Evolutionary conservation across 2,329 filamentous ascomycete species (phyloP).

Genomic region (Exophiala sideris): DNA sequence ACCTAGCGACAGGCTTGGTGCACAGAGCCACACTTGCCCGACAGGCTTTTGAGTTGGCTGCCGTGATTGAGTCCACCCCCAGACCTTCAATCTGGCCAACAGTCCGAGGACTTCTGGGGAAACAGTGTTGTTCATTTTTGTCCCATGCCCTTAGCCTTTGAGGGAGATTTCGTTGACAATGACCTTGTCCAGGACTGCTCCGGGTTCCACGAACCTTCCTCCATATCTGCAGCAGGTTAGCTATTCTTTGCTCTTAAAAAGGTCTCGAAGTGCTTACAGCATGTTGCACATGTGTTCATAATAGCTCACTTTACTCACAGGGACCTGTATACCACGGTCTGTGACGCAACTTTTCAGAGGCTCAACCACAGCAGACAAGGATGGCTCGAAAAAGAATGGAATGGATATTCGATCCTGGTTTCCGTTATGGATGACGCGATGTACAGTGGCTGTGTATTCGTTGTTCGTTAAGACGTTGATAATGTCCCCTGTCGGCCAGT

Average conservation of each 20-base stretch:
- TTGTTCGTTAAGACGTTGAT: slow-evolving; percentile 10
- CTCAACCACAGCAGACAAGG: slow-evolving; percentile 1
- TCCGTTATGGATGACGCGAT: slow-evolving; percentile 8
- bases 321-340: background rate
- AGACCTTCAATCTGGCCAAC: no score
- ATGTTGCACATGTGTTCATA: slow-evolving; percentile 14
- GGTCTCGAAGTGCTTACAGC: slow-evolving; percentile 2
- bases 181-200: slow-evolving; percentile 2
- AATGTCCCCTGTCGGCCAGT: slow-evolving; percentile 2
- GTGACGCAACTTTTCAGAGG: background rate
- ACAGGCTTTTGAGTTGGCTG: no score
- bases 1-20: no score
- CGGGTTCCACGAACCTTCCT: slow-evolving; percentile 8
- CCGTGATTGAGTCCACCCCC: no score
- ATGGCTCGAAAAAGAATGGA: slow-evolving; percentile 12
- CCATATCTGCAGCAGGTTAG: slow-evolving; percentile 5
- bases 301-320: background rate
- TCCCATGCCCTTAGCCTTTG: background rate
- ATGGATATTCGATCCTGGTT: slow-evolving; percentile 1
- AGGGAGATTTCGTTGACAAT: slow-evolving; percentile 9
- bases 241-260: background rate
- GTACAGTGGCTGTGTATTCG: slow-evolving; percentile 7
- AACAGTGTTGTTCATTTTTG: no score
- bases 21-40: no score
- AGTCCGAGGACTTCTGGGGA: no score